Conservation (phyloP, 805 yeast species). For the Debaryomyces prosopidis region DNA sequence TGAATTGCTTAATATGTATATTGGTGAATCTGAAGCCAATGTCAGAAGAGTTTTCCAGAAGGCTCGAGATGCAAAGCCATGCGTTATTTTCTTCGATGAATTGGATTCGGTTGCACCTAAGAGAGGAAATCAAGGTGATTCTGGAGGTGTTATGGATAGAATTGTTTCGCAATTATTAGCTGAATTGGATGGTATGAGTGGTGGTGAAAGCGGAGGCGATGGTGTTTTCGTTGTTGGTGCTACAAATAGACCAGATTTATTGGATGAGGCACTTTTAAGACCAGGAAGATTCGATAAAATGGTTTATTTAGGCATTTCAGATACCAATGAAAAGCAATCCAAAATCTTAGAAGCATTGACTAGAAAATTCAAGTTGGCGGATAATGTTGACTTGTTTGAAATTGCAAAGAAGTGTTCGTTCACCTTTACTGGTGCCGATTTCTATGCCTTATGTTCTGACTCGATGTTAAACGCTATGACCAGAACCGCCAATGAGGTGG, state of each 20-base stretch:
- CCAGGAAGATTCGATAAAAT: conserved; percentile 96
- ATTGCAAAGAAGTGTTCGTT: conserved; percentile 77
- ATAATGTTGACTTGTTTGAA: conserved; percentile 54
- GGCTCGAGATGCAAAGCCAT: conserved; percentile 96
- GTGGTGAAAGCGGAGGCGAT: conserved; percentile 57
- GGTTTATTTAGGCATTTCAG: conserved; percentile 90
- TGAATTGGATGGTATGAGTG: conserved; percentile 95
- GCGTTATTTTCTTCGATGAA: conserved; percentile 97
- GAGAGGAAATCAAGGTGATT: conserved; percentile 97
- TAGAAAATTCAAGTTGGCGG: conserved; percentile 67
- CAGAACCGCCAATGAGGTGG: conserved; percentile 76
- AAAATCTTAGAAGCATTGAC: conserved; percentile 87
- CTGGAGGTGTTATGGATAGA: conserved; percentile 99
- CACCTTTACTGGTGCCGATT: conserved; percentile 97
- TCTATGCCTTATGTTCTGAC: conserved; percentile 93
- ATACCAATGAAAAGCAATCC: conserved; percentile 83
- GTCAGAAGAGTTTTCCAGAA: conserved; percentile 91
- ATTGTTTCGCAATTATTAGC: conserved; percentile 94
- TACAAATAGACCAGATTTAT: conserved; percentile 91
- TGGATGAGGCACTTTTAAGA: conserved; percentile 90
- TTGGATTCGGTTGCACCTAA: conserved; percentile 98
- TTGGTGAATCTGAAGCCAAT: conserved; percentile 98
- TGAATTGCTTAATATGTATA: conserved; percentile 93
- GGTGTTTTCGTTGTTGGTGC: conserved; percentile 99
- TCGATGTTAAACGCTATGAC: conserved; percentile 97